phyloP scores from a whole-genome alignment of 192 early-diverging fungal species.

The Phlyctochytrium bullatum region DNA sequence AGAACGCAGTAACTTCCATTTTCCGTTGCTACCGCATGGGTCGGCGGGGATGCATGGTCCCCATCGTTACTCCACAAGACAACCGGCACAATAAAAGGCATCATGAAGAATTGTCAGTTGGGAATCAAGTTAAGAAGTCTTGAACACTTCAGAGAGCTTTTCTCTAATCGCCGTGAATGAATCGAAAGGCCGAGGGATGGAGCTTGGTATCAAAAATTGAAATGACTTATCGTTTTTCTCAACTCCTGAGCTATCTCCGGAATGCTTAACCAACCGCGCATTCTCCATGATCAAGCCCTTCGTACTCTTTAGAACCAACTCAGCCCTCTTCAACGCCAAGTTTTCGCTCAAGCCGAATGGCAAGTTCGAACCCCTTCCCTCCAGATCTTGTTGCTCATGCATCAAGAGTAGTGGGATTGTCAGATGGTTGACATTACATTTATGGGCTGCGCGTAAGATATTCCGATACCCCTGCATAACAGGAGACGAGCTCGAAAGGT shows the following conservation, averaged over 20 bases:
- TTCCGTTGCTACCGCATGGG: not conserved
- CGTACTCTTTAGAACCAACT: constrained; percentile 35
- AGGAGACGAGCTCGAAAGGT: constrained; percentile 24
- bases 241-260: constrained; percentile 21
- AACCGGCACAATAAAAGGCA: not conserved
- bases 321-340: constrained; percentile 8
- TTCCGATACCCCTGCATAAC: constrained; percentile 60
- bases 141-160: not conserved
- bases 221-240: constrained; percentile 15
- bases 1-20: not conserved
- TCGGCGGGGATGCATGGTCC: not conserved
- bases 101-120: no score
- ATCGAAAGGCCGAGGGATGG: not conserved
- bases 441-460: constrained; percentile 57
- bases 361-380: not conserved
- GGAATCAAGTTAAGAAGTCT: not conserved
- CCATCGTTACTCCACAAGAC: not conserved
- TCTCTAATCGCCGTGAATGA: not conserved
- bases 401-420: constrained; percentile 68
- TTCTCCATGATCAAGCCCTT: constrained; percentile 37
- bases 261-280: constrained; percentile 19
- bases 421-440: constrained; percentile 60
- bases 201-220: constrained; percentile 21
- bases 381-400: no score
- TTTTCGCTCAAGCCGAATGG: not conserved